Percentiles rank a stretch among this genome's conserved stretches.
These are phyloP conservation scores for Micractinium sp. DNA, from an alignment of 139 green algal species.

Conservation along the genomic window DNA sequence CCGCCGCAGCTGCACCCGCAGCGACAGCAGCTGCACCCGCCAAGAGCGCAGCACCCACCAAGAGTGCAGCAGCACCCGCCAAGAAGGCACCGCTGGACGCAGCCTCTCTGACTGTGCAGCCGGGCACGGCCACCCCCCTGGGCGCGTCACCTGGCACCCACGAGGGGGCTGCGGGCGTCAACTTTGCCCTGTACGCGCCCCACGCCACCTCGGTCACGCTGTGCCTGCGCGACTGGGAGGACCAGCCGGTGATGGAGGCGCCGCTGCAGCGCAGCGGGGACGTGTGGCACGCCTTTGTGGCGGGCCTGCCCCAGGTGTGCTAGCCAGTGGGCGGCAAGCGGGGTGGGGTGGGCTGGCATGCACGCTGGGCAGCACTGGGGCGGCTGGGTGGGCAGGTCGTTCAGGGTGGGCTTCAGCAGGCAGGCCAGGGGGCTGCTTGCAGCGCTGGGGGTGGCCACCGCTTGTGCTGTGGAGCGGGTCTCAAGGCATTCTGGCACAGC, in stretches of 20 bases:
- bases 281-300: conserved; percentile 79
- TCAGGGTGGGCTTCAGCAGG: background rate
- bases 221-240: conserved; percentile 62
- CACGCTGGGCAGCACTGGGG: background rate
- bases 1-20: too few relatives aligned
- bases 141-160: conserved; percentile 65
- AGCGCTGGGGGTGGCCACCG: background rate
- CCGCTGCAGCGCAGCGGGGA: conserved; percentile 56
- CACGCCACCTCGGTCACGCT: conserved; percentile 73
- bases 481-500: background rate
- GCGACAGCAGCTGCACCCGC: background rate
- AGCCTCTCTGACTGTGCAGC: background rate
- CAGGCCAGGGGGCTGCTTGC: background rate
- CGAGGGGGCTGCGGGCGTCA: conserved; percentile 54
- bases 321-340: too few relatives aligned
- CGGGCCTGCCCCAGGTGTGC: conserved; percentile 59
- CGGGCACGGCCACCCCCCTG: conserved; percentile 61
- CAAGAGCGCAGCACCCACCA: background rate
- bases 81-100: background rate
- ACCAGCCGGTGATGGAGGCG: conserved; percentile 55
- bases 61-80: too few relatives aligned
- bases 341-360: too few relatives aligned
- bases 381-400: background rate
- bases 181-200: conserved; percentile 84
- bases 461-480: too few relatives aligned